Evolutionary conservation across 2,329 filamentous ascomycete species (phyloP).

Genomic region (Teratosphaeria pseudoeucalypti): DNA sequence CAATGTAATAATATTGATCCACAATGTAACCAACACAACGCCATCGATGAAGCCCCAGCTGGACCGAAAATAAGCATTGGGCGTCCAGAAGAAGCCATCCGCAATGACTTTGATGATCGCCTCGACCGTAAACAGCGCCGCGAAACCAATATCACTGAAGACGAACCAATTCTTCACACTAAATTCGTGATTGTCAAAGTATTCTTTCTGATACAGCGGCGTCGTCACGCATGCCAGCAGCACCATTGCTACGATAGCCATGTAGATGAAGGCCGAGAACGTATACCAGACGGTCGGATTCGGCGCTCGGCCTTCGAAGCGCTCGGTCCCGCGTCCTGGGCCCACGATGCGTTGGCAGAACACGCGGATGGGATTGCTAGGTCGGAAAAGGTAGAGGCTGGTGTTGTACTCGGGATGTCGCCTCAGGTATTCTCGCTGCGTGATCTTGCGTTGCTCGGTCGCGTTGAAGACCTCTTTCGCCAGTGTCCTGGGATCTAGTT

Average conservation of each 20-base stretch:
- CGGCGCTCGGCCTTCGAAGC: slow-evolving; percentile 81
- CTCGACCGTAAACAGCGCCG: slow-evolving; percentile 74
- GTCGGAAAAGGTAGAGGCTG: slow-evolving; percentile 75
- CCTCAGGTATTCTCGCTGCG: slow-evolving; percentile 80
- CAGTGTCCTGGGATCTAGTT: slow-evolving; percentile 75
- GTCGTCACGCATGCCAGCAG: slow-evolving; percentile 88
- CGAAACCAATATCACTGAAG: slow-evolving; percentile 86
- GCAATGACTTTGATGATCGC: slow-evolving; percentile 86
- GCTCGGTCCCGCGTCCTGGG: slow-evolving; percentile 74
- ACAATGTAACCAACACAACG: slow-evolving; percentile 80
- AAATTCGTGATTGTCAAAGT: slow-evolving; percentile 42
- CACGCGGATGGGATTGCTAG: slow-evolving; percentile 65
- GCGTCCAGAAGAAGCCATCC: slow-evolving; percentile 91
- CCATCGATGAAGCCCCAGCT: slow-evolving; percentile 96
- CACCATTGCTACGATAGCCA: slow-evolving; percentile 95
- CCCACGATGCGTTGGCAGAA: slow-evolving; percentile 85
- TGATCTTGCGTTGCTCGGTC: slow-evolving; percentile 69
- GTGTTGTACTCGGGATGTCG: slow-evolving; percentile 88
- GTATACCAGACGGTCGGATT: slow-evolving; percentile 85
- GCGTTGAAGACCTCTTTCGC: slow-evolving; percentile 82
- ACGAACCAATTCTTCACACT: slow-evolving; percentile 69
- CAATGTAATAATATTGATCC: slow-evolving; percentile 84
- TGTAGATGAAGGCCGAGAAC: slow-evolving; percentile 89
- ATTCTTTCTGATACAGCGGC: slow-evolving; percentile 83
- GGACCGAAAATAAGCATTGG: slow-evolving; percentile 91